These are phyloP conservation scores for Chrysoporthe deuterocubensis DNA, from an alignment of 2,329 filamentous ascomycete species.

Conservation along the genomic window DNA sequence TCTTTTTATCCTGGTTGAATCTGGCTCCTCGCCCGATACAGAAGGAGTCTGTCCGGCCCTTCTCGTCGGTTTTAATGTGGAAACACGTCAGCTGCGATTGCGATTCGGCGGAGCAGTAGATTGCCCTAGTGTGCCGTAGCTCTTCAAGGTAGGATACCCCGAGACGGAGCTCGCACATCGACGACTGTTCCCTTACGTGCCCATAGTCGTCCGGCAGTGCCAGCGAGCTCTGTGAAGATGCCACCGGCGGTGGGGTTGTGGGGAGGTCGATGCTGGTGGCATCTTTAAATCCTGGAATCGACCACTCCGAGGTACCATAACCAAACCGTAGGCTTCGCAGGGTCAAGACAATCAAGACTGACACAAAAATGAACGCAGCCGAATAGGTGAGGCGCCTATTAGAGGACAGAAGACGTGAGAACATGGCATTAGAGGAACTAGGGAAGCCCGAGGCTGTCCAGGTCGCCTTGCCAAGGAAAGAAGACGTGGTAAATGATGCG, in stretches of 20 bases:
- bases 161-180: constrained; percentile 4
- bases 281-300: background rate
- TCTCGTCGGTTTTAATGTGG: constrained; percentile 9
- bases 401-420: background rate
- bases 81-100: constrained; percentile 21
- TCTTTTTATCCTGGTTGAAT: constrained; percentile 9
- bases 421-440: constrained; percentile 1
- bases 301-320: background rate
- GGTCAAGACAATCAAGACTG: background rate
- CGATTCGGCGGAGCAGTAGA: constrained; percentile 19
- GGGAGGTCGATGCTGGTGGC: background rate
- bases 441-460: background rate
- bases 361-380: background rate
- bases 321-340: background rate
- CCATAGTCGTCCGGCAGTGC: constrained; percentile 8
- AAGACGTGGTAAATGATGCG: constrained; percentile 2
- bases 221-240: background rate
- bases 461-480: background rate
- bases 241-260: background rate
- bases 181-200: background rate
- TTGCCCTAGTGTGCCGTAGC: constrained; percentile 12
- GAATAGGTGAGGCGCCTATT: constrained; percentile 4
- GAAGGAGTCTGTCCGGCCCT: constrained; percentile 17
- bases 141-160: constrained; percentile 6
- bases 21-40: constrained; percentile 12